Base-by-base conservation (phyloP, 116 monocot species). In the Papilionanthe hybrid region DNA sequence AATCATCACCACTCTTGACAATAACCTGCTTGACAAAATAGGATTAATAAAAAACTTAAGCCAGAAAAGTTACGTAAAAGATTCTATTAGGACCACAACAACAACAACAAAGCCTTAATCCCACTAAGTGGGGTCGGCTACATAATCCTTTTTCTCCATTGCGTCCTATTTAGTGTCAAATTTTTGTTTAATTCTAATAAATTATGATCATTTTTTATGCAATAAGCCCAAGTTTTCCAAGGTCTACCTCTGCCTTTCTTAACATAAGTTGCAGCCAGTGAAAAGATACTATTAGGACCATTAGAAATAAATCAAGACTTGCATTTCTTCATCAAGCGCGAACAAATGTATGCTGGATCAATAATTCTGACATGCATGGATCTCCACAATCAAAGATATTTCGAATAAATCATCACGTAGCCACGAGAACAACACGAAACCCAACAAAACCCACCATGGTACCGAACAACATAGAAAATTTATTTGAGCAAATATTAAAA, bases 1-100 rank as follows among this genome's bases (percentile, higher is more conserved):
- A 99, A 85, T 99, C 99, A 90, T 99, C 99, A 69, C 99, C 99
- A 85, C 99, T 99, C 88, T 99, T 99, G 55, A 99, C 99, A 87
- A 99, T 99, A 74, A 99, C 77, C 99, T 97, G 88, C 42, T 60
- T 67, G 23, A 28, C 72, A 77, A 82, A 67, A 13, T 32, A 29
- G 22, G 78, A 67, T 56, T 18, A 83, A 83, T 58, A 2, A 47
- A 5, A 27, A 57, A n/a, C 22, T 44, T 73, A 44, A 20, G 22
- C 1, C 7, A n/a, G 22, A 11, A 32, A 41, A 72, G 19, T 1
- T 22, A 67, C 42, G 7, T 42, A 72, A 66, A 72, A 72, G 41
- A 32, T 1, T 4, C 32, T 73, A 18, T 9, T 44, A 43, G 20
- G 44, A 73, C 44, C 29, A 42, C 13, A 44, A 73, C 9, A 73